Base-by-base conservation (phyloP, 352 stramenopile species). In the Pythium insidiosum region DNA sequence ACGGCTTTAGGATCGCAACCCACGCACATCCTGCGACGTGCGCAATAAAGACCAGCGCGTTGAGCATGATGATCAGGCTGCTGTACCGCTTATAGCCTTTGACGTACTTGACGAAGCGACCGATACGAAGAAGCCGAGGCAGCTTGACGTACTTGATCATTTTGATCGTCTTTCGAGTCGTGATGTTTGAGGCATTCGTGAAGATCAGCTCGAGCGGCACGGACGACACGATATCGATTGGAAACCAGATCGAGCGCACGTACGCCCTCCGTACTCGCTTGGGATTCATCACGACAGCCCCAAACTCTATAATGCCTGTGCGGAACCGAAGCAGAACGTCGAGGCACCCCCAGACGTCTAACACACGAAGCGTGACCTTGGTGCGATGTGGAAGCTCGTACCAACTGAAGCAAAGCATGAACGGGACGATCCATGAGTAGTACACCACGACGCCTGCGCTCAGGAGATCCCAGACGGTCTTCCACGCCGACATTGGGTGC, bases 71-170 rank as follows among this genome's bases (percentile, higher is more conserved):
- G 9, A 60, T 57, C 38, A 78, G 53, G 33, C 72, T 65, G 43
- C 66, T 75, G 45, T 82, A 84, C 49, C 72, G 61, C 33, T 70
- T 76, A 55, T 84, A 84, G 21, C 55, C 47, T n/a, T 68, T 60
- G 2, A 84, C 47, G 42, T 73, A 74, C 43, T 68, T 84, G 51
- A 79, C 45, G 43, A 82, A 68, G 3, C 72, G 68, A 1, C 72
- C 72, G 23, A 84, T 65, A 5, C 72, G 72, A 19, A 84, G 56
- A 13, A 84, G 42, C 1, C 68, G 58, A 1, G 72, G 72, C 15
- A 84, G 49, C 36, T 84, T 84, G 25, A 84, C 63, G 48, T 84
- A 84, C 59, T 82, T 84, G 40, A 84, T 74, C 56, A 81, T 70
- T 46, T 84, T 84, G 53, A 84, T 67, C n/a, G 66, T 78, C 43